Conservation (phyloP, 495 filamentous ascomycete species). For the Penicillium daleae region DNA sequence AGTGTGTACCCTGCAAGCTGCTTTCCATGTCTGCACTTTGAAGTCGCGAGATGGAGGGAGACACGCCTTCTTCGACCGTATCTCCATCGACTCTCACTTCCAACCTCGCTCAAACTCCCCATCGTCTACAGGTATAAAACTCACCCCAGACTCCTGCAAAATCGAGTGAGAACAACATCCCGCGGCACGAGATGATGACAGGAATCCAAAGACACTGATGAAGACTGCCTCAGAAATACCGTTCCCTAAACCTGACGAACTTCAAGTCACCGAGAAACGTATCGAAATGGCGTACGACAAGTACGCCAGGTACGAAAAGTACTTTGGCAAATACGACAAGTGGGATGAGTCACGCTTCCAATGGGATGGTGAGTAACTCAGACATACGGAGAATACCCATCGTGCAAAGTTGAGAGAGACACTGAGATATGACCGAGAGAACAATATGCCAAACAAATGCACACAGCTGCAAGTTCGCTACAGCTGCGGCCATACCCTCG, state of each 20-base stretch:
- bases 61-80: not conserved
- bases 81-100: not conserved
- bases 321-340: constrained; percentile 7
- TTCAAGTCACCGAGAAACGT: not conserved
- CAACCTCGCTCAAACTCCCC: not conserved
- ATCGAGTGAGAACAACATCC: not conserved
- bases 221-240: not conserved
- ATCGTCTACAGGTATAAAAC: not conserved
- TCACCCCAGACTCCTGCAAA: too few species aligned
- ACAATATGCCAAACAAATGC: constrained; percentile 12
- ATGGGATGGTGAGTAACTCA: not conserved
- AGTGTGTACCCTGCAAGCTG: not conserved
- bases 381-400: not conserved
- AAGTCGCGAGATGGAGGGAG: not conserved
- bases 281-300: not conserved
- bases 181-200: not conserved
- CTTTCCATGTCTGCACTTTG: not conserved
- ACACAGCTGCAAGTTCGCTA: constrained; percentile 27
- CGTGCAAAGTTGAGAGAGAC: not conserved
- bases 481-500: constrained; percentile 23
- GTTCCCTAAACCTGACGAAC: not conserved
- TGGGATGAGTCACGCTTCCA: constrained; percentile 3
- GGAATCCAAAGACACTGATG: not conserved
- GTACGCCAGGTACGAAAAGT: constrained; percentile 5
- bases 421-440: not conserved